Evolutionary conservation across 169 alveolate species (phyloP).

Genomic region (Plasmodium vinckei): DNA sequence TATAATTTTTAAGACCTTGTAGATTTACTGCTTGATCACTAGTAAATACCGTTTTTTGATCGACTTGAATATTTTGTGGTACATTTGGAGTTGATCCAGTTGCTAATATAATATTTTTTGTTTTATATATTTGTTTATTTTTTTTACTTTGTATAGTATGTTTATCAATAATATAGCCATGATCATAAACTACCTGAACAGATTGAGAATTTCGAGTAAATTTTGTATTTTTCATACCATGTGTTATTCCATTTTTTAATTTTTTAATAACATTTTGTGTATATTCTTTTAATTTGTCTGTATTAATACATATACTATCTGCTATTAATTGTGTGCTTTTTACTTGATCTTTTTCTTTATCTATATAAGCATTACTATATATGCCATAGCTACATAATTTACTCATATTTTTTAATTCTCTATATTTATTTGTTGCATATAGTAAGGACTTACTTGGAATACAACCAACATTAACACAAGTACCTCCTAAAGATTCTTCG

Average conservation of each 20-base stretch:
- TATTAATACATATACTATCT: constrained; percentile 17
- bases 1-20: constrained; percentile 54
- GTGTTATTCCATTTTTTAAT: constrained; percentile 23
- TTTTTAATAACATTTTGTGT: constrained; percentile 29
- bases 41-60: constrained; percentile 71
- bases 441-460: constrained; percentile 81
- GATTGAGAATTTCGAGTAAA: constrained; percentile 44
- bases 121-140: constrained; percentile 42
- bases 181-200: constrained; percentile 73
- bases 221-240: constrained; percentile 48
- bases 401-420: constrained; percentile 70
- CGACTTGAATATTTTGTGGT: constrained; percentile 75
- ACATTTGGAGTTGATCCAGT: constrained; percentile 80
- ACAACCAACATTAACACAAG: constrained; percentile 82
- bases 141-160: constrained; percentile 49
- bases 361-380: constrained; percentile 13
- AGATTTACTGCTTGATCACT: constrained; percentile 79
- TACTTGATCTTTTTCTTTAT: constrained; percentile 19
- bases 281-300: constrained; percentile 27
- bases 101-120: constrained; percentile 78
- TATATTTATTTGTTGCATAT: constrained; percentile 76
- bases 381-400: constrained; percentile 74
- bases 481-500: constrained; percentile 77
- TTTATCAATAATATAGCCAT: constrained; percentile 59
- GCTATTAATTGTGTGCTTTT: constrained; percentile 60